A percentile compares a stretch with the other conserved stretches of the same genome.
Evolutionary conservation across 2,329 filamentous ascomycete genomes (phyloP).

Genomic region (Neodidymelliopsis sp.): DNA sequence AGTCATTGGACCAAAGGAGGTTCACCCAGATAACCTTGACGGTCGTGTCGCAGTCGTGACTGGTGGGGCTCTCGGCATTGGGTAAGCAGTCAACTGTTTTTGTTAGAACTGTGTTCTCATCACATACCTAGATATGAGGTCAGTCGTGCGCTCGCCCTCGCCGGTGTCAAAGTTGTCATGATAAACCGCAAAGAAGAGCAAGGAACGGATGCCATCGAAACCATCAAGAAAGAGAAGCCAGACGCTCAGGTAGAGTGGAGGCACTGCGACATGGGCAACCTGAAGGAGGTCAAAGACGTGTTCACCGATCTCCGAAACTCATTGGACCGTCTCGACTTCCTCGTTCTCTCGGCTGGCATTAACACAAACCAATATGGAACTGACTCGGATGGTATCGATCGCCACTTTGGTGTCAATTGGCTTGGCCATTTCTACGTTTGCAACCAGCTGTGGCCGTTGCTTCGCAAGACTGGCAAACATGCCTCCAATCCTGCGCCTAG

Average conservation of each 20-base stretch:
- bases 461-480: conserved; percentile 52
- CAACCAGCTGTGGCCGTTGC: conserved; percentile 54
- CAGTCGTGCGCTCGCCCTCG: conserved; percentile 22
- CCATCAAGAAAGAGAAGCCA: conserved; percentile 39
- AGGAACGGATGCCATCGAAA: conserved; percentile 46
- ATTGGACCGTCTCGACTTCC: conserved; percentile 52
- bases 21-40: conserved; percentile 40
- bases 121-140: conserved; percentile 21
- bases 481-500: conserved; percentile 47
- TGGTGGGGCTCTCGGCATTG: conserved; percentile 52
- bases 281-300: conserved; percentile 49
- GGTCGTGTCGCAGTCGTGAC: conserved; percentile 51
- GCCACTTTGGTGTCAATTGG: conserved; percentile 55
- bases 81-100: conserved; percentile 22
- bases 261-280: conserved; percentile 53
- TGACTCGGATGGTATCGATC: conserved; percentile 49
- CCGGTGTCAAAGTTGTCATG: conserved; percentile 32
- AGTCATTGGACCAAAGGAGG: conserved; percentile 48
- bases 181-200: conserved; percentile 51
- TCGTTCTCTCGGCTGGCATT: conserved; percentile 56
- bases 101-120: not conserved
- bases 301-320: conserved; percentile 48
- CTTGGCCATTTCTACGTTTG: conserved; percentile 55
- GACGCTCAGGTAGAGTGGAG: conserved; percentile 51
- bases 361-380: conserved; percentile 52